Percentiles rank a stretch among this genome's conserved stretches.
Evolutionary conservation across 2,329 filamentous ascomycete genomes (phyloP).

Genomic region (Paracamarosporium sp.): DNA sequence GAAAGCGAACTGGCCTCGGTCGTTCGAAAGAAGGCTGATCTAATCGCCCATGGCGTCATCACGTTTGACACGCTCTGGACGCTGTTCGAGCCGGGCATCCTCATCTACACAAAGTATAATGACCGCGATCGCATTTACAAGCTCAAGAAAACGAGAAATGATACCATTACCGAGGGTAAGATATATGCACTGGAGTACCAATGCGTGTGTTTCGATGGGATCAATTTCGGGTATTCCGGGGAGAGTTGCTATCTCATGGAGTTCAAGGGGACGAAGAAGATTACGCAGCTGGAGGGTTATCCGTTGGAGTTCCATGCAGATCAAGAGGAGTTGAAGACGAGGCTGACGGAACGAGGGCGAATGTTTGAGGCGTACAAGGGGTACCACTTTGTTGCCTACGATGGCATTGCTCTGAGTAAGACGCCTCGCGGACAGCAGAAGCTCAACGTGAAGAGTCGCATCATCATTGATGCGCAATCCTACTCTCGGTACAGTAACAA

Average conservation of each 20-base stretch:
- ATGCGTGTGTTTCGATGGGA: slow-evolving; percentile 35
- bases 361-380: slow-evolving; percentile 53
- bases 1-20: slow-evolving; percentile 15
- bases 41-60: slow-evolving; percentile 22
- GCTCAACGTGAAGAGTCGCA: slow-evolving; percentile 38
- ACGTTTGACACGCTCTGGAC: slow-evolving; percentile 21
- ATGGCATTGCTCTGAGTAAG: slow-evolving; percentile 20
- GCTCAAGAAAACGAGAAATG: slow-evolving; percentile 15
- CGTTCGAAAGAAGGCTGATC: slow-evolving; percentile 21
- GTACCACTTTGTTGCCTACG: slow-evolving; percentile 23
- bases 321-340: slow-evolving; percentile 38
- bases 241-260: slow-evolving; percentile 16
- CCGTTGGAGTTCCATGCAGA: slow-evolving; percentile 50
- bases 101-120: slow-evolving; percentile 18
- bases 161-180: slow-evolving; percentile 12
- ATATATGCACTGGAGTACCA: slow-evolving; percentile 17
- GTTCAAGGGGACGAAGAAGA: slow-evolving; percentile 46
- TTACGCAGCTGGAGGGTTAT: slow-evolving; percentile 45
- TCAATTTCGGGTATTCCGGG: slow-evolving; percentile 26
- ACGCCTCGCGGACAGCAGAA: slow-evolving; percentile 16
- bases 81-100: slow-evolving; percentile 23
- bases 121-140: slow-evolving; percentile 20
- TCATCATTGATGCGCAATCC: slow-evolving; percentile 57
- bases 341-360: slow-evolving; percentile 51
- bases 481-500: slow-evolving; percentile 29